phyloP scores from a whole-genome alignment of 495 filamentous ascomycete genomes.

The Physcia stellaris region DNA sequence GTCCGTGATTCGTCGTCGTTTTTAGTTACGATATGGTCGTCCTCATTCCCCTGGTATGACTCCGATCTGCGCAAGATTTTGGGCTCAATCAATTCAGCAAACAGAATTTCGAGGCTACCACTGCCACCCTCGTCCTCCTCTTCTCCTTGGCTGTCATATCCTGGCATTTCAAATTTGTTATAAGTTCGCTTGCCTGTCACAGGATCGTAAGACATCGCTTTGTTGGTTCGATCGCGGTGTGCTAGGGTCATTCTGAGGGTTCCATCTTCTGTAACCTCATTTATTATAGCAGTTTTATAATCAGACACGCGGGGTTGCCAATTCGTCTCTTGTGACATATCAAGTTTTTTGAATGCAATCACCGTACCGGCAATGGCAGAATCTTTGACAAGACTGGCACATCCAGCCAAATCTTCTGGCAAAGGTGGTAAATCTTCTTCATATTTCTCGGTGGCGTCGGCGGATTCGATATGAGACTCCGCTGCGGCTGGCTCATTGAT shows the following conservation, averaged over 20 bases:
- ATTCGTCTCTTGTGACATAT: slow-evolving; percentile 57
- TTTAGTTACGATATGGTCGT: neutral
- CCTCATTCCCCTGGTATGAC: no score
- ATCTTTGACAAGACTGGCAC: slow-evolving; percentile 38
- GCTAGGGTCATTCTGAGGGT: slow-evolving; percentile 50
- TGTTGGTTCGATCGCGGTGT: slow-evolving; percentile 44
- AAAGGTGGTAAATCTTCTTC: slow-evolving; percentile 51
- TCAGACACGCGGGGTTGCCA: slow-evolving; percentile 64
- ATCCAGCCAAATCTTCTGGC: slow-evolving; percentile 44
- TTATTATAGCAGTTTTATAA: slow-evolving; percentile 52
- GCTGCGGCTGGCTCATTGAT: slow-evolving; percentile 7
- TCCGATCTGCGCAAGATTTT: slow-evolving; percentile 41
- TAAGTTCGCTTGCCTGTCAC: slow-evolving; percentile 46
- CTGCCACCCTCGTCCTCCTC: slow-evolving; percentile 38
- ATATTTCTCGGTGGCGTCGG: slow-evolving; percentile 19
- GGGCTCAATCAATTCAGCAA: slow-evolving; percentile 45
- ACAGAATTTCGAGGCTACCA: slow-evolving; percentile 36
- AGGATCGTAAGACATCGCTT: slow-evolving; percentile 34
- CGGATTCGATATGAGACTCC: slow-evolving; percentile 10
- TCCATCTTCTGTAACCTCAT: slow-evolving; percentile 32
- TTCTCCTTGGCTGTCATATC: no score
- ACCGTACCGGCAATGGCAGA: slow-evolving; percentile 48
- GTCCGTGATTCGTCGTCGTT: neutral
- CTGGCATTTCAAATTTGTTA: slow-evolving; percentile 55
- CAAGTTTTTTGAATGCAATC: slow-evolving; percentile 67